Conservation (phyloP, 805 yeast species). For the Wickerhamiella spandovensis region DNA sequence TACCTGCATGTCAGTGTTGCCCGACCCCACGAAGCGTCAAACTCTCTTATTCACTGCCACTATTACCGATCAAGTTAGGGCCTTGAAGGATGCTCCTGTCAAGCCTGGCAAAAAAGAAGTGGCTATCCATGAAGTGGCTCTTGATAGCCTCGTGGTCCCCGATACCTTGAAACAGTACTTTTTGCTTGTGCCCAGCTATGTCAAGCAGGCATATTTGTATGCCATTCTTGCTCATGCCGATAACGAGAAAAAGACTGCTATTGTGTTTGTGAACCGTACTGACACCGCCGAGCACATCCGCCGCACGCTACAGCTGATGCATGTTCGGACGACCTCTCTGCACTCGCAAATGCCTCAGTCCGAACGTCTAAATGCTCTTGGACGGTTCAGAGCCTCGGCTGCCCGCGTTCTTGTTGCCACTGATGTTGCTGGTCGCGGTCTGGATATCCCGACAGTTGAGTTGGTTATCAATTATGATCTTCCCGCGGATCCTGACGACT, state of each 20-base stretch:
- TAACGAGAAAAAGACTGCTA: conserved; percentile 54
- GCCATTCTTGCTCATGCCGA: conserved; percentile 49
- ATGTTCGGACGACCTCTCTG: conserved; percentile 71
- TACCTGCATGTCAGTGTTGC: conserved; percentile 58
- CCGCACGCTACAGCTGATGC: conserved; percentile 59
- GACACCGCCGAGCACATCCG: conserved; percentile 77
- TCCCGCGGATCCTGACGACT: conserved; percentile 94
- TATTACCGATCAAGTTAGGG: conserved; percentile 80
- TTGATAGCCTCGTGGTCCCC: conserved; percentile 72
- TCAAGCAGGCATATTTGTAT: conserved; percentile 78
- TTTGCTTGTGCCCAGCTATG: conserved; percentile 70
- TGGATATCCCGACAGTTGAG: conserved; percentile 88
- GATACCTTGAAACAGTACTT: conserved; percentile 50
- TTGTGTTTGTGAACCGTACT: conserved; percentile 86
- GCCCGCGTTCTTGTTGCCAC: conserved; percentile 90
- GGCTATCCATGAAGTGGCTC: conserved; percentile 63
- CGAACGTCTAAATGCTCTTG: conserved; percentile 83
- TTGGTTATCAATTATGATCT: conserved; percentile 83
- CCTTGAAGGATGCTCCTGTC: conserved; percentile 51
- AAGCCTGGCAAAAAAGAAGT: conserved; percentile 43
- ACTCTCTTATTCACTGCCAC: conserved; percentile 92
- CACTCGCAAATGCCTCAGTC: conserved; percentile 92
- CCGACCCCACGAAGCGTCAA: conserved; percentile 62
- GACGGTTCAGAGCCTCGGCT: conserved; percentile 86
- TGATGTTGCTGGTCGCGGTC: conserved; percentile 94